These are phyloP conservation scores for Liriodendron chinense DNA, from an alignment of 164 flowering plant species.

Conservation along the genomic window DNA sequence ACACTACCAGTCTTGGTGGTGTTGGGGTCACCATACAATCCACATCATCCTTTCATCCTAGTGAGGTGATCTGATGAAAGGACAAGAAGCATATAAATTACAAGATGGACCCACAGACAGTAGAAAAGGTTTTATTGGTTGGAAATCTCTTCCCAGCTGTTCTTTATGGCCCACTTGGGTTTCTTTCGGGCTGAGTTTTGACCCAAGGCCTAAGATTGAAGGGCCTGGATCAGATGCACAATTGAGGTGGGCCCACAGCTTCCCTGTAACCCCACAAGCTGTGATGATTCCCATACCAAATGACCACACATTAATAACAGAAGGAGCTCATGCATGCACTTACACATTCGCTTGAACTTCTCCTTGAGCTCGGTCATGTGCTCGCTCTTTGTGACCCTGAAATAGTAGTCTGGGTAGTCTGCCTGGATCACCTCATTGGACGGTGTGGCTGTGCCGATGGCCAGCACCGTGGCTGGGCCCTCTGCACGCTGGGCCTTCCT, in stretches of 20 bases:
- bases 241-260: too few species aligned
- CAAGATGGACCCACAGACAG: too few species aligned
- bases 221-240: not conserved
- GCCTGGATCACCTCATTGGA: constrained; percentile 20
- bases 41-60: too few species aligned
- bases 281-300: not conserved
- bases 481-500: constrained; percentile 21
- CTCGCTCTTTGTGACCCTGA: constrained; percentile 30
- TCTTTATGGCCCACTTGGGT: too few species aligned
- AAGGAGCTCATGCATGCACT: not conserved
- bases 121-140: too few species aligned
- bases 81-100: too few species aligned
- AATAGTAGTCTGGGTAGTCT: constrained; percentile 30
- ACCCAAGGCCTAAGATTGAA: too few species aligned
- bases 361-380: constrained; percentile 29
- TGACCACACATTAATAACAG: not conserved
- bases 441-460: constrained; percentile 33
- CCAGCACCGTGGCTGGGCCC: constrained; percentile 25
- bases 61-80: too few species aligned
- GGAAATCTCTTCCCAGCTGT: too few species aligned
- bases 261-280: not conserved
- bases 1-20: too few species aligned
- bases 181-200: too few species aligned
- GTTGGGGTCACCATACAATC: too few species aligned
- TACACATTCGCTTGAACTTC: constrained; percentile 29